phyloP scores from a whole-genome alignment of 1,284 basidiomycete genomes.

The Porogramme epimiltina region DNA sequence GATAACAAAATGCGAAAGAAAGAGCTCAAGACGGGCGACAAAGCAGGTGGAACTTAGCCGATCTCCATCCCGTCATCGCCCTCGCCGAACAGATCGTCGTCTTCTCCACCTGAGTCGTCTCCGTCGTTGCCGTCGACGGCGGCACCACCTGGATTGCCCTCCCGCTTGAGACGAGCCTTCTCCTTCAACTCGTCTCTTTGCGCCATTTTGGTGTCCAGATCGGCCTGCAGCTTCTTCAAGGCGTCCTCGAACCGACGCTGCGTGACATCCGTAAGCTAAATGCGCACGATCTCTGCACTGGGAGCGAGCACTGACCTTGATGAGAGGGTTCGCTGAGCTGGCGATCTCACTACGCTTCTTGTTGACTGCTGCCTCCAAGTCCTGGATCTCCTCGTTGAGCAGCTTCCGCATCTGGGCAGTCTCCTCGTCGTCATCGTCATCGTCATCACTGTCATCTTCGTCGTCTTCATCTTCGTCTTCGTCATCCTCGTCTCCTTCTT shows the following conservation, averaged over 20 bases:
- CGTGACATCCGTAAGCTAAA: not conserved
- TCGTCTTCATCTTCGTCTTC: constrained; percentile 72
- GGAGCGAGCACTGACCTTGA: constrained; percentile 77
- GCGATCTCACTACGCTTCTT: constrained; percentile 87
- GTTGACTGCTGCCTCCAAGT: constrained; percentile 85
- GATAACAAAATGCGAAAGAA: not conserved
- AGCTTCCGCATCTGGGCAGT: constrained; percentile 73
- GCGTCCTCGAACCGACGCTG: constrained; percentile 95
- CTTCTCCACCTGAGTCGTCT: constrained; percentile 37
- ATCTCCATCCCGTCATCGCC: constrained; percentile 47
- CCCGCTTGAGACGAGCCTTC: constrained; percentile 65
- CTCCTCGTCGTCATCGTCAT: constrained; percentile 69
- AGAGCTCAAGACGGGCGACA: not conserved
- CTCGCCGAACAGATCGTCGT: constrained; percentile 66
- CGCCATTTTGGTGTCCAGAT: constrained; percentile 84
- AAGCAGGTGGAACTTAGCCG: constrained; percentile 28
- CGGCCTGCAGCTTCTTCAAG: constrained; percentile 82
- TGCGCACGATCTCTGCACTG: not conserved
- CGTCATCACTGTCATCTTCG: constrained; percentile 71
- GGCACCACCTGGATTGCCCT: constrained; percentile 52
- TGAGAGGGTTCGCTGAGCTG: constrained; percentile 87
- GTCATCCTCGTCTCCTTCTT: constrained; percentile 55
- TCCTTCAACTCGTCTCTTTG: constrained; percentile 80
- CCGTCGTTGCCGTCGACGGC: constrained; percentile 46
- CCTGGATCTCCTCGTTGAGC: constrained; percentile 87